Conservation (phyloP, 495 filamentous ascomycete genomes). For the Chaetomidium leptoderma region DNA sequence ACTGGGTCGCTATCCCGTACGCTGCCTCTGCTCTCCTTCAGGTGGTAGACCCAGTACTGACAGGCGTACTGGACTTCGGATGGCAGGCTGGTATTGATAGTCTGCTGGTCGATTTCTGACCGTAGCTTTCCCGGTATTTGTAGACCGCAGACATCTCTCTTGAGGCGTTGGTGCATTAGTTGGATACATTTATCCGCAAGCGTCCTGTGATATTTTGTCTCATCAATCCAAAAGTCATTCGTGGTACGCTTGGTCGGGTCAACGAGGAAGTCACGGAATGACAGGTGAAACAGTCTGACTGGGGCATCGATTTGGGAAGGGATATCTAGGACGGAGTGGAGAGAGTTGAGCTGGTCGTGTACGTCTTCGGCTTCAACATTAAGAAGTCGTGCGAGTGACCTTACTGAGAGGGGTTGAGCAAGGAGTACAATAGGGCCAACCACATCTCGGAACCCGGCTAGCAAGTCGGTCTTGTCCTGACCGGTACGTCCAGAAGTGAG, state of each 20-base stretch:
- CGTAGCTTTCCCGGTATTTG: slow-evolving; percentile 28
- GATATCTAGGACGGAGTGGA: slow-evolving; percentile 31
- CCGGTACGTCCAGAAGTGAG: slow-evolving; percentile 17
- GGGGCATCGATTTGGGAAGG: slow-evolving; percentile 9
- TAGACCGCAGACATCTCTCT: slow-evolving; percentile 40
- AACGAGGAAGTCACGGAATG: slow-evolving; percentile 52
- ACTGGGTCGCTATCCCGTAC: slow-evolving; percentile 27
- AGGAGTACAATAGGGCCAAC: slow-evolving; percentile 31
- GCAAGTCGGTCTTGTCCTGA: slow-evolving; percentile 7
- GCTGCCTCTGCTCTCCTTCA: slow-evolving; percentile 29
- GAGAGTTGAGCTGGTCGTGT: slow-evolving; percentile 20
- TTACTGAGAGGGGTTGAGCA: slow-evolving; percentile 15
- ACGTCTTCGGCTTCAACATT: slow-evolving; percentile 15
- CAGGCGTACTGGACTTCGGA: slow-evolving; percentile 34
- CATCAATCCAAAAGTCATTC: slow-evolving; percentile 25
- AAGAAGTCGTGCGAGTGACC: slow-evolving; percentile 20
- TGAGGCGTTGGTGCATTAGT: slow-evolving; percentile 32
- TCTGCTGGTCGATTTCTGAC: slow-evolving; percentile 16
- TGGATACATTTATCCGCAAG: slow-evolving; percentile 35
- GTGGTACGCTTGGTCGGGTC: slow-evolving; percentile 31
- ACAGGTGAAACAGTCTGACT: slow-evolving; percentile 41
- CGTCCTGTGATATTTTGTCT: slow-evolving; percentile 2
- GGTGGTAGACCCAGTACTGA: slow-evolving; percentile 47
- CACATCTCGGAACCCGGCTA: slow-evolving; percentile 12
- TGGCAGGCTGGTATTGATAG: slow-evolving; percentile 27